Conservation (phyloP, 2,329 filamentous ascomycete species). For the Fusarium mundagurra region DNA sequence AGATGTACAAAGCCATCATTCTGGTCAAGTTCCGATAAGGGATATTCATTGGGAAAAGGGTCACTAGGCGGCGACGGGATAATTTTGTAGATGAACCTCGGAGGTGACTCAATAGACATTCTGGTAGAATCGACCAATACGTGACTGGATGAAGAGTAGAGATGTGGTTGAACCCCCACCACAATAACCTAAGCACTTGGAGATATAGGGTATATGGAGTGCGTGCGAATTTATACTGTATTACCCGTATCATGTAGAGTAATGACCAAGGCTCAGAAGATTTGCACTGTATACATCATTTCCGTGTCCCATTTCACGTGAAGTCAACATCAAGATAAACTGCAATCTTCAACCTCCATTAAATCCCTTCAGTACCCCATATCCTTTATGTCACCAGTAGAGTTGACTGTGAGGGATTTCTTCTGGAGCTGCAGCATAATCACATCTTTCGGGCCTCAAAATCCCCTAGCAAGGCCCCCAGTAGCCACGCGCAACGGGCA, state of each 20-base stretch:
- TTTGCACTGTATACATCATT: constrained; percentile 21
- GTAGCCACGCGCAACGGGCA: constrained; percentile 40
- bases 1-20: constrained; percentile 71
- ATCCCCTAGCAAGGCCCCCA: neutral
- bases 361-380: neutral
- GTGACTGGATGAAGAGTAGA: neutral
- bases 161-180: constrained; percentile 2
- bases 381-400: neutral
- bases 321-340: constrained; percentile 19
- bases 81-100: constrained; percentile 69
- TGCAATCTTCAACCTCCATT: constrained; percentile 21
- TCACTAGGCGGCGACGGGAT: constrained; percentile 61
- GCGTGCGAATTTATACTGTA: constrained; percentile 24
- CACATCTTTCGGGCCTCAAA: constrained; percentile 34
- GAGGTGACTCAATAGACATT: constrained; percentile 47
- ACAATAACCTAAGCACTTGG: neutral
- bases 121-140: neutral
- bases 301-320: constrained; percentile 20
- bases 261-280: neutral
- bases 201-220: constrained; percentile 9
- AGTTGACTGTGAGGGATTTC: constrained; percentile 21
- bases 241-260: rapidly evolving
- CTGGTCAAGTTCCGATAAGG: constrained; percentile 67
- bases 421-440: constrained; percentile 25
- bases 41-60: constrained; percentile 63